Percentiles rank a stretch among this genome's conserved stretches.
Conservation (phyloP, 2,329 filamentous ascomycete species). For the Cyclaneusma minus region DNA sequence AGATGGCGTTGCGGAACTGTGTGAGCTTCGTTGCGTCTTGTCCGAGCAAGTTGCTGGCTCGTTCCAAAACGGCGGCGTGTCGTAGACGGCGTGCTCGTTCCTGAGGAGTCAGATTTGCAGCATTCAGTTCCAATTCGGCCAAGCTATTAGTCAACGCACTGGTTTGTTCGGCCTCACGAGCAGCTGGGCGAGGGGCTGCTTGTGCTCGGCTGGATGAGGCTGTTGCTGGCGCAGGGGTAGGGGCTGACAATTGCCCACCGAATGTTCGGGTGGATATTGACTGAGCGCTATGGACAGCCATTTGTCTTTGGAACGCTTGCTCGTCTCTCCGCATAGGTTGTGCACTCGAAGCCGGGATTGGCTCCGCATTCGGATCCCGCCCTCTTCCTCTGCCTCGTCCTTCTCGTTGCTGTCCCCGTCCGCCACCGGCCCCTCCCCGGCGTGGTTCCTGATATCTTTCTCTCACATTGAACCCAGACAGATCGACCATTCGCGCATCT, state of each 20-base stretch:
- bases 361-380: slow-evolving; percentile 75
- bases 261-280: slow-evolving; percentile 68
- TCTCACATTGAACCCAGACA: slow-evolving; percentile 72
- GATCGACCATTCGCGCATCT: slow-evolving; percentile 73
- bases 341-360: slow-evolving; percentile 59
- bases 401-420: slow-evolving; percentile 21
- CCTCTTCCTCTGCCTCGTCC: slow-evolving; percentile 43
- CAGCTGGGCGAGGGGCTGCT: slow-evolving; percentile 1
- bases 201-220: slow-evolving; percentile 12
- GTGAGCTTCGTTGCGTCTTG: slow-evolving; percentile 62
- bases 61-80: slow-evolving; percentile 73
- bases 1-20: slow-evolving; percentile 67
- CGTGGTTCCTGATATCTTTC: slow-evolving; percentile 49
- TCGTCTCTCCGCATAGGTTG: slow-evolving; percentile 76
- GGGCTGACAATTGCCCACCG: slow-evolving; percentile 58
- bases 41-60: slow-evolving; percentile 64
- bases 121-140: slow-evolving; percentile 34
- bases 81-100: slow-evolving; percentile 69
- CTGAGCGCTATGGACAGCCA: slow-evolving; percentile 81
- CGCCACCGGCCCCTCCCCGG: slow-evolving; percentile 27
- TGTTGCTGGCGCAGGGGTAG: slow-evolving; percentile 26
- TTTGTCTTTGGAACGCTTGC: slow-evolving; percentile 77
- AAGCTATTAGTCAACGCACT: neutral
- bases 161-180: too few relatives aligned
- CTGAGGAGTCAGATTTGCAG: slow-evolving; percentile 47